Evolutionary conservation across 139 green algal genomes (phyloP).

Genomic region (Ettlia oleoabundans): DNA sequence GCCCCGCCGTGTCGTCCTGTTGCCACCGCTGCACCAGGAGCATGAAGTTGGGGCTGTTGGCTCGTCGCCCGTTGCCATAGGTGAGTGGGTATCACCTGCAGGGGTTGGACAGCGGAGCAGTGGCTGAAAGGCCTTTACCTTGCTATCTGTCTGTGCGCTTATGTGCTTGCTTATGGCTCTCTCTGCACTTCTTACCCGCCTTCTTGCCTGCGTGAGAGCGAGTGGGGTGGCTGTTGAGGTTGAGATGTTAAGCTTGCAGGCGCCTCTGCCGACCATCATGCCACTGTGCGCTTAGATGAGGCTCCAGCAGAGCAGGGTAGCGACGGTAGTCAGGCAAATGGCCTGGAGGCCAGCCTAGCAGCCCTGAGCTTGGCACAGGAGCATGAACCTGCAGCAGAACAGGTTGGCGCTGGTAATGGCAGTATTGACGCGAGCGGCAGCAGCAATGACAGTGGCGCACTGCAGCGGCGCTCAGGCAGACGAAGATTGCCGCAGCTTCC

Average conservation of each 20-base stretch:
- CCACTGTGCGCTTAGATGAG: background rate
- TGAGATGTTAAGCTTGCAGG: background rate
- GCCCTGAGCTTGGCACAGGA: no score
- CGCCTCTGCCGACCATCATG: background rate
- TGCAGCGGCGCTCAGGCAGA: background rate
- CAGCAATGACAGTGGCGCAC: background rate
- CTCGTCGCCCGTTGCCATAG: background rate
- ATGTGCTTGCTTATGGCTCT: background rate
- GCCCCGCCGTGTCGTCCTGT: conserved; percentile 23
- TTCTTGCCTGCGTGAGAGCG: background rate
- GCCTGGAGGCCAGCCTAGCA: background rate
- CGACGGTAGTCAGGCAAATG: background rate
- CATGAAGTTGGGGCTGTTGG: background rate
- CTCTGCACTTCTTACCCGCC: background rate
- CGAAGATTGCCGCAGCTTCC: background rate
- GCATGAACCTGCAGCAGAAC: background rate
- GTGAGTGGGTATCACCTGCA: background rate
- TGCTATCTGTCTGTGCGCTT: background rate
- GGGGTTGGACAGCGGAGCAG: background rate
- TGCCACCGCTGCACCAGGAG: conserved; percentile 29
- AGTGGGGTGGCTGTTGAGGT: background rate
- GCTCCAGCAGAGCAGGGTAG: background rate
- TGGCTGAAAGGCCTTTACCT: background rate
- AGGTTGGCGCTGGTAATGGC: background rate
- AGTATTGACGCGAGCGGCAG: background rate